Evolutionary conservation across 306 rosid genomes (phyloP), one percentile per base, ranked within the genome.

Genomic region (Castanopsis chinensis): DNA sequence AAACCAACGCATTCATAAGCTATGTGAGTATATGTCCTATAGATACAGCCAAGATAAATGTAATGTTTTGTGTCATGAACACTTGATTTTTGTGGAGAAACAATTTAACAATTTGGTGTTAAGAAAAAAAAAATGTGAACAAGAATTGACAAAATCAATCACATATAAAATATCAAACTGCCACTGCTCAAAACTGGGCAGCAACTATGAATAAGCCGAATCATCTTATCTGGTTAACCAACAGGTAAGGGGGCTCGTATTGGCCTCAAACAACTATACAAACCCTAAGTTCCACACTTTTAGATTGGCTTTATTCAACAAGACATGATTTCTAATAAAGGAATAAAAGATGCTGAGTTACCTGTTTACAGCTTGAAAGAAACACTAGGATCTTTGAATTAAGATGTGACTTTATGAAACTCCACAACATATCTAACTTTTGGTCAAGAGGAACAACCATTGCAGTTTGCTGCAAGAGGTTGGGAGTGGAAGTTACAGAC

Each of bases 291-390:
- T 33, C 18, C 52, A 67, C 11, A 45, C 25, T 67, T 67, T 67
- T 67, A 35, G 25, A 23, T 67, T 67, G 13, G 71, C 68, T 74
- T 41, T 65, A 28, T 55, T 35, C 75, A 69, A 84, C 61, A 35
- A 63, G 17, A 67, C 2, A 10, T 14, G 69, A 28, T 35, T 33
- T 67, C 25, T 35, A 67, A 19, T 19, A 35, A 35, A 67, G 72
- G 4, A 35, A 67, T 9, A 35, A n/a, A 33, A 33, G 6, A 33
- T 67, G 32, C 32, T 51, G 21, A 73, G 43, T 35, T 79, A 91
- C 99, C 96, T 95, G 99, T 74, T 92, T 95, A 75, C 99, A 82
- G 68, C 89, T 95, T 14, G 98, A 91, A 73, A 95, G 91, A 79
- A 95, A 95, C 81, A 95, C 99, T 51, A 95, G 78, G 76, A 77